phyloP scores from a whole-genome alignment of 148 eudicot genomes.

The Pouteria glomerata region DNA sequence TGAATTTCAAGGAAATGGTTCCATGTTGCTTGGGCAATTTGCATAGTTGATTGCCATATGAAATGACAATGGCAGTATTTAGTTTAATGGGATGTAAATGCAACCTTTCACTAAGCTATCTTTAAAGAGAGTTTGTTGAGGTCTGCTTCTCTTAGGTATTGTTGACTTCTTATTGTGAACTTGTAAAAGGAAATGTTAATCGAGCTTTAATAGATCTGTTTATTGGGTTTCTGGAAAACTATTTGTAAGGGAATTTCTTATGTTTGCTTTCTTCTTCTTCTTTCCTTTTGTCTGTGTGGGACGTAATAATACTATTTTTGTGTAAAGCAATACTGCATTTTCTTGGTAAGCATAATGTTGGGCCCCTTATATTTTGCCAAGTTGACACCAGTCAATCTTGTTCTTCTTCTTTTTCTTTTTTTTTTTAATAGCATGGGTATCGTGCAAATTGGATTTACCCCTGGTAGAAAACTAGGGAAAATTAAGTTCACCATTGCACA shows the following conservation, averaged over 20 bases:
- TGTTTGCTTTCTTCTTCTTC: neutral
- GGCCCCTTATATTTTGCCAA: neutral
- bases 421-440: neutral
- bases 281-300: neutral
- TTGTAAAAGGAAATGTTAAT: neutral
- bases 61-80: neutral
- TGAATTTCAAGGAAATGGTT: neutral
- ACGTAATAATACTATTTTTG: neutral
- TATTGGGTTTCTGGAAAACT: neutral
- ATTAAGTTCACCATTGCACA: neutral
- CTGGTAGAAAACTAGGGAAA: neutral
- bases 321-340: neutral
- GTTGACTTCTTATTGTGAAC: neutral
- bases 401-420: no score
- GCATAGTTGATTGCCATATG: neutral
- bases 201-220: neutral
- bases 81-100: neutral
- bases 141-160: no score
- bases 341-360: neutral
- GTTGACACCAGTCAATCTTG: neutral
- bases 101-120: no score
- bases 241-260: neutral
- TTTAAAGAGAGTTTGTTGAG: neutral
- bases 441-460: neutral
- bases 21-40: neutral